phyloP scores from a whole-genome alignment of 2,329 filamentous ascomycete genomes.

The Xylaria digitata region DNA sequence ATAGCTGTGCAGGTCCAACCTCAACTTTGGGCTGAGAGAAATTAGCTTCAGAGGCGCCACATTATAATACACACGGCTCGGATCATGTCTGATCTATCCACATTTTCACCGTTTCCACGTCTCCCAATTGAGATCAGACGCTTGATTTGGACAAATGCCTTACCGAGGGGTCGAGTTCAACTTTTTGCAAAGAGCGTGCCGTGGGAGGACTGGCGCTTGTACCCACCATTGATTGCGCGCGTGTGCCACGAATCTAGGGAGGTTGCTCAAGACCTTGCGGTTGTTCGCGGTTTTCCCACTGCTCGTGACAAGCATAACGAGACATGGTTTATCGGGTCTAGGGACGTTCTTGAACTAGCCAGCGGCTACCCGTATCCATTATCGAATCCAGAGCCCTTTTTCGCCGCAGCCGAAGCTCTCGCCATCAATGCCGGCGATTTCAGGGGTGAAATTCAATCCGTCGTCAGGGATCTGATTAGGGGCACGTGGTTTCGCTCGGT shows the following conservation, averaged over 20 bases:
- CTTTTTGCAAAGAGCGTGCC: conserved; percentile 47
- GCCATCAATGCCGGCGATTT: conserved; percentile 45
- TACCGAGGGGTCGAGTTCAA: conserved; percentile 46
- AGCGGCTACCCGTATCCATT: conserved; percentile 48
- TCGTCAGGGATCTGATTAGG: conserved; percentile 43
- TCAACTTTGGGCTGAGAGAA: conserved; percentile 11
- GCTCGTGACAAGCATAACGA: conserved; percentile 43
- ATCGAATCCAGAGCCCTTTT: conserved; percentile 48
- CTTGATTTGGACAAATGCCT: conserved; percentile 43
- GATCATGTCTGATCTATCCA: conserved; percentile 41
- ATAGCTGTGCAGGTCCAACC: conserved; percentile 13
- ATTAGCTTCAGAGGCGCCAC: conserved; percentile 5
- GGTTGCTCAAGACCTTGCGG: conserved; percentile 40
- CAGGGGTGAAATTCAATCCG: conserved; percentile 40
- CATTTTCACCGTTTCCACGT: conserved; percentile 43
- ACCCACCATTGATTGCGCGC: conserved; percentile 42
- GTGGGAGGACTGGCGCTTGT: conserved; percentile 47
- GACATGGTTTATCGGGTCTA: conserved; percentile 46
- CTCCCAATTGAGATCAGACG: conserved; percentile 47
- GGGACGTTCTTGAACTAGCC: conserved; percentile 46
- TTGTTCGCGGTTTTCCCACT: conserved; percentile 47
- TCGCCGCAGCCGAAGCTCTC: conserved; percentile 43
- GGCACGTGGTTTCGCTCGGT: conserved; percentile 42
- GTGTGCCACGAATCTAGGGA: conserved; percentile 45
- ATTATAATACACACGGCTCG: conserved; percentile 11